Evolutionary conservation across 2,329 filamentous ascomycete genomes (phyloP).

Genomic region (Paecilomyces fulvus): DNA sequence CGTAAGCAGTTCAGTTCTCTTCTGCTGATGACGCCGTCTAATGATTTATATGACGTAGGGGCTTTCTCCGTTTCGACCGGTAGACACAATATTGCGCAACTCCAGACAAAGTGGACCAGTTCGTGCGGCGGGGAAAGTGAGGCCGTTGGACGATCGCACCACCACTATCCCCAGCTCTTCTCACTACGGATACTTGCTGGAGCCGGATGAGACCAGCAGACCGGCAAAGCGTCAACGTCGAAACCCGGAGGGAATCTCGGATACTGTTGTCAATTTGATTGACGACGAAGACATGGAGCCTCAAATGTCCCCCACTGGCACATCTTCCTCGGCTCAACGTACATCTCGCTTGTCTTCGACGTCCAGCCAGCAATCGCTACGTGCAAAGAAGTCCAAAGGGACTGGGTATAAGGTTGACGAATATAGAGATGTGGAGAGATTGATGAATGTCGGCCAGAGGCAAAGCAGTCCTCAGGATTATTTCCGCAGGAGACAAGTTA

Average conservation of each 20-base stretch:
- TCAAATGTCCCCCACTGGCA: conserved; percentile 1
- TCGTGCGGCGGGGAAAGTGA: conserved; percentile 12
- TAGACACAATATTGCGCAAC: conserved; percentile 16
- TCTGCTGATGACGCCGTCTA: conserved; percentile 10
- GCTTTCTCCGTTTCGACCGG: conserved; percentile 11
- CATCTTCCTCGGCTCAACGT: conserved; percentile 4
- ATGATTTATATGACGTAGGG: conserved; percentile 10
- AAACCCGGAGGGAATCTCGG: conserved; percentile 4
- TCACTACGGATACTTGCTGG: conserved; percentile 5
- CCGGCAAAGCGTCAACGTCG: conserved; percentile 23
- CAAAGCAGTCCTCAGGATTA: neutral
- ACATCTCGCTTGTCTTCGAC: conserved; percentile 12
- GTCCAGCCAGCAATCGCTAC: conserved; percentile 11
- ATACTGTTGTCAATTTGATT: conserved; percentile 7
- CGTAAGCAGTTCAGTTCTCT: conserved; percentile 7
- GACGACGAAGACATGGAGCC: conserved; percentile 12
- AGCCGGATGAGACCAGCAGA: conserved; percentile 13
- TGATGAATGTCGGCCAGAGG: conserved; percentile 3
- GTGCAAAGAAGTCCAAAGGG: conserved; percentile 1
- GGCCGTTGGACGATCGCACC: neutral
- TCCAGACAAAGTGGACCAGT: conserved; percentile 25
- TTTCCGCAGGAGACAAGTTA: conserved; percentile 4
- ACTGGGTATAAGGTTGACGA: conserved; percentile 7
- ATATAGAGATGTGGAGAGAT: conserved; percentile 15
- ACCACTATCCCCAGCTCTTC: conserved; percentile 2